Conservation (phyloP, 345 rosid genomes). For the Cardamine chenopodiifolia region DNA sequence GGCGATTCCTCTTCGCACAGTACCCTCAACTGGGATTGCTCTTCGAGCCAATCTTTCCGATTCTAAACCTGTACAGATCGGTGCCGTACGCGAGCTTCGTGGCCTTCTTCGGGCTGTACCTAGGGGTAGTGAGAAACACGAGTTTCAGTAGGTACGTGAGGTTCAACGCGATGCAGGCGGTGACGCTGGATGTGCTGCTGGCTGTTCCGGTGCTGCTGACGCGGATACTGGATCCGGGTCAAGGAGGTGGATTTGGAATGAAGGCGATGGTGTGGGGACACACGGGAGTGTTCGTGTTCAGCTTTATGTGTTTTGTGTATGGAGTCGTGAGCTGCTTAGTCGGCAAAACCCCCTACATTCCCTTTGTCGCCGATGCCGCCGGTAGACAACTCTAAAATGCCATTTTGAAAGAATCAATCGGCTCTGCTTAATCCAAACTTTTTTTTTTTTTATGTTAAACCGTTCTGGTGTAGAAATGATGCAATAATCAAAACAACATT, state of each 20-base stretch:
- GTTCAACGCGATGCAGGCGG: conserved; percentile 93
- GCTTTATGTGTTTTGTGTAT: conserved; percentile 73
- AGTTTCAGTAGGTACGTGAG: conserved; percentile 66
- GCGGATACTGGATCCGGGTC: conserved; percentile 69
- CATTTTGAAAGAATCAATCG: not conserved
- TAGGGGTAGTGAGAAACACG: conserved; percentile 83
- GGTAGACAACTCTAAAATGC: conserved; percentile 55
- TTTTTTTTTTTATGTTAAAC: too few relatives aligned
- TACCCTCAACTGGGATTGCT: conserved; percentile 58
- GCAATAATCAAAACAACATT: too few relatives aligned
- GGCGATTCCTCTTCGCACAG: conserved; percentile 70
- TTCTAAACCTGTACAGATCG: conserved; percentile 72
- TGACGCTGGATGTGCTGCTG: conserved; percentile 81
- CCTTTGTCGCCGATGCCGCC: conserved; percentile 83
- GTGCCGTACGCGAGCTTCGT: conserved; percentile 82
- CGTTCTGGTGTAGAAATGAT: too few relatives aligned
- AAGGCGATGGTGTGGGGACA: conserved; percentile 76
- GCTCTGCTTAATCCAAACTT: too few relatives aligned
- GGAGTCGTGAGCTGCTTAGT: conserved; percentile 54
- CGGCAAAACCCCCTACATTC: conserved; percentile 85
- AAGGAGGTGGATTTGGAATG: conserved; percentile 59
- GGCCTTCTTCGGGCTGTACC: conserved; percentile 81
- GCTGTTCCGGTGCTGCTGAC: conserved; percentile 69
- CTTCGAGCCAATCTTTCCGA: conserved; percentile 74
- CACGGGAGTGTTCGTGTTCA: conserved; percentile 65